Conservation (phyloP, 192 early-diverging fungal genomes). For the Physocladia obscura region DNA sequence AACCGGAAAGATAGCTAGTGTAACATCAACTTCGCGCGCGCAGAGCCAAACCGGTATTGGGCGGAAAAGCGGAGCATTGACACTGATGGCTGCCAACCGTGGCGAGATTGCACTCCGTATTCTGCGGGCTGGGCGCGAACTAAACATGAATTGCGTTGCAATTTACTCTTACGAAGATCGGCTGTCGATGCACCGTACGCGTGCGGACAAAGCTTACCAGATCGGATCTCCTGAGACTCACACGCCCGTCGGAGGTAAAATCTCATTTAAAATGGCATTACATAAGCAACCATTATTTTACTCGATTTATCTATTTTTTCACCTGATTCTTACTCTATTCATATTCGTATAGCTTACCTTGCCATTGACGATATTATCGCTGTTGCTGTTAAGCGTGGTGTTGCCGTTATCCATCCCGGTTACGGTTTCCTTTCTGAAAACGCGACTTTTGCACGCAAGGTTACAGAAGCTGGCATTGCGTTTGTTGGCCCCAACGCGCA, state of each 20-base stretch:
- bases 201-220: conserved; percentile 95
- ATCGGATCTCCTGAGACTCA: conserved; percentile 78
- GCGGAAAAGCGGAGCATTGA: too few species aligned
- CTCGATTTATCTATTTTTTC: too few species aligned
- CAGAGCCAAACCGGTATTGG: too few species aligned
- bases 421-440: conserved; percentile 98
- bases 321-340: too few species aligned
- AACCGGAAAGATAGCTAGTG: too few species aligned
- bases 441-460: conserved; percentile 84
- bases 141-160: conserved; percentile 79
- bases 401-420: conserved; percentile 90
- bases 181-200: conserved; percentile 86
- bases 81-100: conserved; percentile 67
- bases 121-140: conserved; percentile 88
- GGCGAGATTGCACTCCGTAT: conserved; percentile 95
- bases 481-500: conserved; percentile 85
- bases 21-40: too few species aligned
- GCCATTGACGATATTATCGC: conserved; percentile 89
- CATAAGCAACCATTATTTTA: background rate
- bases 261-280: background rate
- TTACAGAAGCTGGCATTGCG: conserved; percentile 83
- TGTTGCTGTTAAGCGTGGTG: conserved; percentile 73
- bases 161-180: conserved; percentile 91
- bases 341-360: conserved; percentile 85
- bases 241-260: conserved; percentile 74